phyloP scores from a whole-genome alignment of 2,329 filamentous ascomycete species.

The Stemphylium beticola region DNA sequence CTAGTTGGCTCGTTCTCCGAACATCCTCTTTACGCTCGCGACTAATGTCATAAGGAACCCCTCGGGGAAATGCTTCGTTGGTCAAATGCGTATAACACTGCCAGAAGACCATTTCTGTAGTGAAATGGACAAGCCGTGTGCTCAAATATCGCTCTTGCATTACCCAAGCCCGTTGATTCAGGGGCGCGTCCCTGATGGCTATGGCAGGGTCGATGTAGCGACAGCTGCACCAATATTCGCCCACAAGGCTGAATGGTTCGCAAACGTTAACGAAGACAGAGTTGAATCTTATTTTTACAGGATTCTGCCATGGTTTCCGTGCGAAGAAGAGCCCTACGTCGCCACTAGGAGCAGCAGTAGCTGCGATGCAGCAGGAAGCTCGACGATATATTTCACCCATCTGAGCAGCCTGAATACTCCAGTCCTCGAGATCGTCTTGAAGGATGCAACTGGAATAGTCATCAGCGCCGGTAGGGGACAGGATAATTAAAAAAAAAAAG shows the following conservation, averaged over 20 bases:
- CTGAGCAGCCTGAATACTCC: constrained; percentile 5
- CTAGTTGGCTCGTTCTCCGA: too few species aligned
- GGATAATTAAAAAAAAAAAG: too few species aligned
- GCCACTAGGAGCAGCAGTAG: constrained; percentile 4
- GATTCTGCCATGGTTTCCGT: not conserved
- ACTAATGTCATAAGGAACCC: too few species aligned
- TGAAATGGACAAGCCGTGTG: constrained; percentile 19
- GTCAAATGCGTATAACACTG: too few species aligned
- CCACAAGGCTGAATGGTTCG: not conserved
- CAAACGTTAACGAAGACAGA: not conserved
- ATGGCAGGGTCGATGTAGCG: not conserved
- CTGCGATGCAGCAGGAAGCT: constrained; percentile 16
- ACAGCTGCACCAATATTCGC: not conserved
- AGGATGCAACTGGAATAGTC: constrained; percentile 19
- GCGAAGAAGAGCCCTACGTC: constrained; percentile 3
- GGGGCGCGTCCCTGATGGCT: constrained; percentile 2
- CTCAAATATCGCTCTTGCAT: constrained; percentile 22
- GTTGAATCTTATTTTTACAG: too few species aligned
- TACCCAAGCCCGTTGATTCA: constrained; percentile 24
- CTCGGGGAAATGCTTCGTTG: too few species aligned
- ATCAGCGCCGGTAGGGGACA: too few species aligned
- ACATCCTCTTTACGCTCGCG: too few species aligned
- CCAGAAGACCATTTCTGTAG: constrained; percentile 15
- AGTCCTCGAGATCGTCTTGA: constrained; percentile 18
- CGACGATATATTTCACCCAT: constrained; percentile 18